Evolutionary conservation across 139 green algal species (phyloP).

Genomic region (Micromonas commoda): DNA sequence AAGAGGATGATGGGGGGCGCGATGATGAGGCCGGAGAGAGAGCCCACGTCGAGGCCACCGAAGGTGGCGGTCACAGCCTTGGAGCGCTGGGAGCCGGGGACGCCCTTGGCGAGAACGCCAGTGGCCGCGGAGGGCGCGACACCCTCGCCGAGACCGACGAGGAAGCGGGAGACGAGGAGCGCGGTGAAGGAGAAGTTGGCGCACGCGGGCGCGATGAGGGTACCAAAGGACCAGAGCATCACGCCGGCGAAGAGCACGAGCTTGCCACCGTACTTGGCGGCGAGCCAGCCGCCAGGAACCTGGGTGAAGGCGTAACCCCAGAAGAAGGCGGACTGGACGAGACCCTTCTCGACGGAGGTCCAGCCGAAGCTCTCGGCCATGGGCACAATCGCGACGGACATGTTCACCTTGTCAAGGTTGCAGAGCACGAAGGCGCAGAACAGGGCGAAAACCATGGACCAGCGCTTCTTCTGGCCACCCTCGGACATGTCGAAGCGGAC

Average conservation of each 20-base stretch:
- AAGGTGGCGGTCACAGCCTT: slow-evolving; percentile 89
- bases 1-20: slow-evolving; percentile 39
- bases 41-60: slow-evolving; percentile 90
- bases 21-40: slow-evolving; percentile 36
- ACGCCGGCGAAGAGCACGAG: slow-evolving; percentile 88
- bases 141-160: slow-evolving; percentile 95
- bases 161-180: slow-evolving; percentile 69
- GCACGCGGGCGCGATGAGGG: slow-evolving; percentile 79
- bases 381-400: slow-evolving; percentile 92
- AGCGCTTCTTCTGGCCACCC: slow-evolving; percentile 5
- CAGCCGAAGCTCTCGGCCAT: slow-evolving; percentile 84
- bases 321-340: slow-evolving; percentile 98
- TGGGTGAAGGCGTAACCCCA: slow-evolving; percentile 80
- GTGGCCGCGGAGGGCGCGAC: slow-evolving; percentile 99
- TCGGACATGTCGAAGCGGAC: slow-evolving; percentile 11
- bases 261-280: slow-evolving; percentile 88
- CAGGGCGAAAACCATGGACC: slow-evolving; percentile 15
- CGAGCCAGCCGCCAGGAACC: slow-evolving; percentile 75
- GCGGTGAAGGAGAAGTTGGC: slow-evolving; percentile 65
- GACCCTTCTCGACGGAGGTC: slow-evolving; percentile 70
- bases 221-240: slow-evolving; percentile 90
- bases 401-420: slow-evolving; percentile 89
- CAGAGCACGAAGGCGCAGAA: slow-evolving; percentile 93
- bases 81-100: slow-evolving; percentile 76
- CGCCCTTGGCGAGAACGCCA: slow-evolving; percentile 88